These are phyloP conservation scores for Tylopilus intermedius DNA, from an alignment of 768 basidiomycete species.

Conservation along the genomic window DNA sequence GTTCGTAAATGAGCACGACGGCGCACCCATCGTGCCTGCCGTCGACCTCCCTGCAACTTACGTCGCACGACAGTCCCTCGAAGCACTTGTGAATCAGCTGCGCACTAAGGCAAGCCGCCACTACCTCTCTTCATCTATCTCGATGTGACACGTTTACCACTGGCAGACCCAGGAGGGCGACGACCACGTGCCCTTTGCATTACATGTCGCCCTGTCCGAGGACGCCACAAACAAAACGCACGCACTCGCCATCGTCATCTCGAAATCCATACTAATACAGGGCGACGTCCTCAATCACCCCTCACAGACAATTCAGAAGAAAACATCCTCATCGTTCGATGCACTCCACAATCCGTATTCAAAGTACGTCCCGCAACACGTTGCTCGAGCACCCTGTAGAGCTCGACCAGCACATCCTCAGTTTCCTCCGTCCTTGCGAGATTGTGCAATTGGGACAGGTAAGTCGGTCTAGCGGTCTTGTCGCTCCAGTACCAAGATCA, in stretches of 20 bases:
- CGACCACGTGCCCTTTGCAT: constrained; percentile 88
- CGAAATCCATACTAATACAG: constrained; percentile 81
- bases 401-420: not conserved
- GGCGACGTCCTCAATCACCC: constrained; percentile 73
- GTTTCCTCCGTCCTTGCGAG: not conserved
- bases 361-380: constrained; percentile 89
- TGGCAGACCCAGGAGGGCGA: constrained; percentile 49
- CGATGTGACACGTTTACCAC: constrained; percentile 2
- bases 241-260: constrained; percentile 79
- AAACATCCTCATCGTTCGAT: constrained; percentile 82
- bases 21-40: constrained; percentile 72
- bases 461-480: not conserved
- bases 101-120: constrained; percentile 55
- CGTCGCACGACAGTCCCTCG: constrained; percentile 75
- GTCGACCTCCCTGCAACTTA: constrained; percentile 89
- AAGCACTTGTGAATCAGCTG: constrained; percentile 85
- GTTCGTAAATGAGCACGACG: constrained; percentile 88
- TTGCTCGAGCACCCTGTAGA: constrained; percentile 67
- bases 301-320: constrained; percentile 72
- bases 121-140: constrained; percentile 13
- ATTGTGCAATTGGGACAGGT: not conserved
- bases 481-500: not conserved
- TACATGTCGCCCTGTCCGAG: constrained; percentile 75
- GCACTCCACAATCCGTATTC: constrained; percentile 94
- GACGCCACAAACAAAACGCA: constrained; percentile 42